Percentiles rank a stretch among this genome's conserved stretches.
phyloP scores from a whole-genome alignment of 805 yeast species.

The Pichia phayaonensis region DNA sequence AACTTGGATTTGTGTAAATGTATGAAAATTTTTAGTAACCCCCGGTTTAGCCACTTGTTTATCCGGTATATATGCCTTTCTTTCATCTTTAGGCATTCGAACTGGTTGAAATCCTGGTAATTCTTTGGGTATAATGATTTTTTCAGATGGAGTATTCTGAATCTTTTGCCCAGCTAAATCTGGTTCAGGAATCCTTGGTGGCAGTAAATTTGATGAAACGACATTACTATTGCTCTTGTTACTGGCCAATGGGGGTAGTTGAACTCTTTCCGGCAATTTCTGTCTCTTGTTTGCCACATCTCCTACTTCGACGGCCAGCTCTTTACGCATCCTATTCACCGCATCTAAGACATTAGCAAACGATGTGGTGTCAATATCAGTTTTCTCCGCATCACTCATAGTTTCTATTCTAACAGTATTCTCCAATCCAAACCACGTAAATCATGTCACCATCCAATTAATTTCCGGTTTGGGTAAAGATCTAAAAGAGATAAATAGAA shows the following conservation, averaged over 20 bases:
- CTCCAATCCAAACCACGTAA: no score
- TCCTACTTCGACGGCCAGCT: not conserved
- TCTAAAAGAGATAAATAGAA: not conserved
- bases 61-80: not conserved
- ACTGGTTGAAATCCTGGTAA: not conserved
- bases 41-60: not conserved
- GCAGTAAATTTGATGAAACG: not conserved
- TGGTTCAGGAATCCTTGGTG: constrained; percentile 7
- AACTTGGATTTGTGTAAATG: constrained; percentile 35
- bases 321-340: not conserved
- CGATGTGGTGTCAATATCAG: not conserved
- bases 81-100: not conserved
- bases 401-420: not conserved
- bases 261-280: not conserved
- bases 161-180: not conserved
- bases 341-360: not conserved
- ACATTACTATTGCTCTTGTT: not conserved
- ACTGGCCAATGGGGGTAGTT: not conserved
- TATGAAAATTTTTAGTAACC: not conserved
- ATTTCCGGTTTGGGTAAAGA: not conserved
- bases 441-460: not conserved
- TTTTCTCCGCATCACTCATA: not conserved
- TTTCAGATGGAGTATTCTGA: not conserved
- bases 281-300: constrained; percentile 3
- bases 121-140: not conserved